These are phyloP conservation scores for Backusella parvicylindrica DNA, from an alignment of 192 early-diverging fungal genomes.

Conservation along the genomic window DNA sequence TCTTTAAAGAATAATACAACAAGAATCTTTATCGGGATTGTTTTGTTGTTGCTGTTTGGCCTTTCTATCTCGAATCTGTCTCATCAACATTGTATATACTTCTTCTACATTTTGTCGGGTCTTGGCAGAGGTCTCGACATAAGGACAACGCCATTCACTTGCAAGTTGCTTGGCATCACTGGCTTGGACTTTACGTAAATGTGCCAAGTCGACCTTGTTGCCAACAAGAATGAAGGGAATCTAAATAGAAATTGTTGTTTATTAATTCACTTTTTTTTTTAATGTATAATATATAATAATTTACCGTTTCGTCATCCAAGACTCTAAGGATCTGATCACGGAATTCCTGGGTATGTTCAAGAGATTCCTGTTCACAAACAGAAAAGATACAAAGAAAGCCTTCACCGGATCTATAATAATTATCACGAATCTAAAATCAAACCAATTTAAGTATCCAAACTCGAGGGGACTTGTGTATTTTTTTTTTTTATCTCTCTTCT, in stretches of 20 bases:
- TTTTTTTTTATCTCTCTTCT: neutral
- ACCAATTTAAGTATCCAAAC: neutral
- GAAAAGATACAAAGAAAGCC: slow-evolving; percentile 87
- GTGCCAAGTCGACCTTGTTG: slow-evolving; percentile 70
- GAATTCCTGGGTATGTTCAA: slow-evolving; percentile 81
- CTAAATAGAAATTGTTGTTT: slow-evolving; percentile 2
- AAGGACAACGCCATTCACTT: slow-evolving; percentile 63
- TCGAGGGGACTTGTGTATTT: neutral
- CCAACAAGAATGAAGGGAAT: slow-evolving; percentile 84
- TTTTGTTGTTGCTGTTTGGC: slow-evolving; percentile 16
- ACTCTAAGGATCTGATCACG: slow-evolving; percentile 85
- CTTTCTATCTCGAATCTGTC: slow-evolving; percentile 72
- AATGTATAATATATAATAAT: slow-evolving; percentile 16
- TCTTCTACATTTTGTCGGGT: slow-evolving; percentile 81
- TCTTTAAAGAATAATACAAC: slow-evolving; percentile 22
- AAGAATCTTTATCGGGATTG: slow-evolving; percentile 16
- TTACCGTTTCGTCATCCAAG: slow-evolving; percentile 70
- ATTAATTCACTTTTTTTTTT: neutral
- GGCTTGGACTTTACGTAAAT: slow-evolving; percentile 58
- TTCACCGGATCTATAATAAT: slow-evolving; percentile 83
- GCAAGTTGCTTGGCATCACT: slow-evolving; percentile 58
- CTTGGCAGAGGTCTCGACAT: slow-evolving; percentile 73
- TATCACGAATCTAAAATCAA: slow-evolving; percentile 66
- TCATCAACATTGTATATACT: slow-evolving; percentile 70
- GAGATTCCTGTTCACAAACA: slow-evolving; percentile 77